Conservation (phyloP, 1,284 basidiomycete genomes). For the Cutaneotrichosporon arboriforme region DNA sequence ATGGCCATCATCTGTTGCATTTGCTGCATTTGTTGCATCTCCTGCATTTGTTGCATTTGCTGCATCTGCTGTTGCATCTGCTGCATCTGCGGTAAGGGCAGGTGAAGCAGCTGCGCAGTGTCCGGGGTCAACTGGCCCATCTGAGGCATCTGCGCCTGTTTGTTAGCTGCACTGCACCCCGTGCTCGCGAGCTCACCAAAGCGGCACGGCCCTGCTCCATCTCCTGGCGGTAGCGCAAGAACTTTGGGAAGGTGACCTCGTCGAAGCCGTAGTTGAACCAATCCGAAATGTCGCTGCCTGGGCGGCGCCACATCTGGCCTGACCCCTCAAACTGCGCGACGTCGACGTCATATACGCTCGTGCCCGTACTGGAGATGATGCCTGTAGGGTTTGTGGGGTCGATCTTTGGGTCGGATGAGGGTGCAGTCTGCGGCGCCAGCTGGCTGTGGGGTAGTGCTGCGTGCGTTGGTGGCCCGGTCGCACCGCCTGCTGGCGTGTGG, state of each 20-base stretch:
- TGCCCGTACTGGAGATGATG: conserved; percentile 54
- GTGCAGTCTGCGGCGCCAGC: conserved; percentile 32
- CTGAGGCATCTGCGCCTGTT: conserved; percentile 30
- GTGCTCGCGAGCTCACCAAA: conserved; percentile 32
- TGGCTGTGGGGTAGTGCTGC: conserved; percentile 29
- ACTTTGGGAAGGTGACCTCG: conserved; percentile 89
- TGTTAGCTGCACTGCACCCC: neutral
- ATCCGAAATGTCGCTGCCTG: conserved; percentile 89
- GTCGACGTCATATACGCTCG: conserved; percentile 84
- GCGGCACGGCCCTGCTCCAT: conserved; percentile 57
- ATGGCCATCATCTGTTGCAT: conserved; percentile 41
- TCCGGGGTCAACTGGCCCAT: conserved; percentile 34
- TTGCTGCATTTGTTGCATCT: conserved; percentile 31
- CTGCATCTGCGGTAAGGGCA: conserved; percentile 49
- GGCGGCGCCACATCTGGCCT: conserved; percentile 76
- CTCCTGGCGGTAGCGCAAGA: conserved; percentile 76
- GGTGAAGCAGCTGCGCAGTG: conserved; percentile 30
- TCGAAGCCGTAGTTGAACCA: conserved; percentile 99
- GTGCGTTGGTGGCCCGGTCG: conserved; percentile 18
- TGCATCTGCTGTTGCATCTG: conserved; percentile 24
- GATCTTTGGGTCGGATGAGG: conserved; percentile 48
- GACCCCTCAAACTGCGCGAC: conserved; percentile 70
- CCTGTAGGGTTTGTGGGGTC: conserved; percentile 61
- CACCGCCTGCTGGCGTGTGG: conserved; percentile 13
- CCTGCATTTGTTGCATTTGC: conserved; percentile 49